phyloP scores from a whole-genome alignment of 345 rosid species.

The Cardamine resedifolia region DNA sequence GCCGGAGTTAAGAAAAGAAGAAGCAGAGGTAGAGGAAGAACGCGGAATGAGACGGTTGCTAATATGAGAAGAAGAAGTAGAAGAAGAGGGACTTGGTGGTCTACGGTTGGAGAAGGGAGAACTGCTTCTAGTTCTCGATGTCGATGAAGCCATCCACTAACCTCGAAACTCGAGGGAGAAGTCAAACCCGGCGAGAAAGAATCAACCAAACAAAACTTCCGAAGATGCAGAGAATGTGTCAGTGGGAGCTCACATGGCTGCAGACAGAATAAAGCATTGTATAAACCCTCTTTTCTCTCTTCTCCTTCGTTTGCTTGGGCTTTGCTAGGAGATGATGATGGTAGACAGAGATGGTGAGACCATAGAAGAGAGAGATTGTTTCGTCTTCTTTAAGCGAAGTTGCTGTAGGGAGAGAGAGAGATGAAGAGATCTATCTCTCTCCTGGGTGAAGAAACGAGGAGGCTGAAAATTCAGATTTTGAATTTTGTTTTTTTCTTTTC shows the following conservation, averaged over 20 bases:
- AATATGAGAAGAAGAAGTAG: constrained; percentile 58
- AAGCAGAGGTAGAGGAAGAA: constrained; percentile 69
- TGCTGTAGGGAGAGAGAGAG: constrained; percentile 48
- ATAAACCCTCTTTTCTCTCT: no score
- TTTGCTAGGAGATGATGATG: constrained; percentile 17
- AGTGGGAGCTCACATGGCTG: constrained; percentile 82
- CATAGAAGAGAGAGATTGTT: constrained; percentile 41
- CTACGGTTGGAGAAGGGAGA: constrained; percentile 23
- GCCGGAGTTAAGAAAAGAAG: constrained; percentile 47
- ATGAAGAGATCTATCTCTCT: constrained; percentile 7
- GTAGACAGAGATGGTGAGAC: constrained; percentile 33
- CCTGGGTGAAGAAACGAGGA: constrained; percentile 37
- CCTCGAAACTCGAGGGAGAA: constrained; percentile 26
- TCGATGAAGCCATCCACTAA: constrained; percentile 66
- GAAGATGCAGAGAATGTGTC: constrained; percentile 55
- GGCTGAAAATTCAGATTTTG: constrained; percentile 37
- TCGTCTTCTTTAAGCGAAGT: constrained; percentile 71
- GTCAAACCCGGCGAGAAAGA: constrained; percentile 36
- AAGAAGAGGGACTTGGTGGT: constrained; percentile 75
- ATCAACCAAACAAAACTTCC: background rate
- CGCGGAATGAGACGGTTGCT: constrained; percentile 65
- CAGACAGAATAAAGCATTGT: constrained; percentile 49
- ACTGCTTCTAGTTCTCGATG: constrained; percentile 81
- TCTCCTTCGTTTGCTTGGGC: background rate
- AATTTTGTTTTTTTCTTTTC: constrained; percentile 24